phyloP scores from a whole-genome alignment of 1,139 yeast species.

The Candida anutae region DNA sequence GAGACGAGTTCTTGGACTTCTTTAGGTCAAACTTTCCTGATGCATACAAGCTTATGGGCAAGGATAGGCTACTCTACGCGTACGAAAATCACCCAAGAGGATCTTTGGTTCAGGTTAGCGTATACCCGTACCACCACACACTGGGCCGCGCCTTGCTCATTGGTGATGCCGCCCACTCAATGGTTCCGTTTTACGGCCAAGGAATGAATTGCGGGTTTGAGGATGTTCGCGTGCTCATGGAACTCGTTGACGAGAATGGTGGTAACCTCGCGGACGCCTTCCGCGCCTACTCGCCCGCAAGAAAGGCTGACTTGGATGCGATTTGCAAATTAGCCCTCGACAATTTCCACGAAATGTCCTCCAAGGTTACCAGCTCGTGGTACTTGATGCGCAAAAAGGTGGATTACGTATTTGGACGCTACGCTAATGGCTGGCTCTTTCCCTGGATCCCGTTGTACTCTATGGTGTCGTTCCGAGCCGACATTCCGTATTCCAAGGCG shows the following conservation, averaged over 20 bases:
- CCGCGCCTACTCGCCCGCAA: conserved; percentile 42
- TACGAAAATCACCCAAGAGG: conserved; percentile 66
- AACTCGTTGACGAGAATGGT: conserved; percentile 38
- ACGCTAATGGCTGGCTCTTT: conserved; percentile 34
- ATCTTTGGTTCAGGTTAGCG: conserved; percentile 59
- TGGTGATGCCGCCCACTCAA: conserved; percentile 94
- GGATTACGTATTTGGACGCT: conserved; percentile 56
- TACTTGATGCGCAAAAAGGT: conserved; percentile 61
- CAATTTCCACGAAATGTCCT: conserved; percentile 84
- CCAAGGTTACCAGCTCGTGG: conserved; percentile 59
- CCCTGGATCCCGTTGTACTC: conserved; percentile 84
- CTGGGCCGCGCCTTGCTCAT: conserved; percentile 59
- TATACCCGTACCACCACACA: conserved; percentile 61
- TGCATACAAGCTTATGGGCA: conserved; percentile 63
- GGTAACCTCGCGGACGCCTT: conserved; percentile 47
- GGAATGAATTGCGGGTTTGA: conserved; percentile 97
- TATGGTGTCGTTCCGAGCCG: conserved; percentile 86
- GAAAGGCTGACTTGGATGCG: conserved; percentile 65
- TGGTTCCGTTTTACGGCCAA: conserved; percentile 97
- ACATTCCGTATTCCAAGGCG: conserved; percentile 70
- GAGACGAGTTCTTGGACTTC: conserved; percentile 42
- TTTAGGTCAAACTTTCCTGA: conserved; percentile 64
- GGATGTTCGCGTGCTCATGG: conserved; percentile 66
- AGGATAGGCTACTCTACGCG: conserved; percentile 41
- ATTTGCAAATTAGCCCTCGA: conserved; percentile 73